Base-by-base conservation (phyloP, 2,329 filamentous ascomycete genomes). In the Colletotrichum sojae region DNA sequence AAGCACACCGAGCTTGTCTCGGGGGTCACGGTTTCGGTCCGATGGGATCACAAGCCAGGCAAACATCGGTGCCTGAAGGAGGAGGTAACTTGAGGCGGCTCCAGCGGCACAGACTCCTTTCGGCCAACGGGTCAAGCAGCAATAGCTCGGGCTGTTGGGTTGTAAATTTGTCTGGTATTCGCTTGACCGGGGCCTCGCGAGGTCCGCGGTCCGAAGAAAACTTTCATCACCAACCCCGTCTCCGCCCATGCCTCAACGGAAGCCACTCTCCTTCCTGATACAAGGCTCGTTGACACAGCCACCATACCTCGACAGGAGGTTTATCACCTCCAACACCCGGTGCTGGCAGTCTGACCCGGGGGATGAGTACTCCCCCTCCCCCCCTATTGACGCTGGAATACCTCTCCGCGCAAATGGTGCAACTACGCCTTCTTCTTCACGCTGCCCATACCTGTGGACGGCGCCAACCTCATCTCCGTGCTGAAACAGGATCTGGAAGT, bases 371-470 rank as follows among this genome's bases (percentile, higher is more conserved):
- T 77, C 79, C 69, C 77, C 76, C 78, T 79, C 69, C 77, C 76
- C 78, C 76, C 64, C 69, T 82, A 45, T 79, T 79, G 2, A 81
- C 76, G 0, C 75, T 83, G 9, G 79, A 82, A 75, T 77, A 81
- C 54, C 71, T 80, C 39, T 72, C 75, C 0, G 75, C 70, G 0
- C 74, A 73, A 40, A 74, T 83, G 80, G 70, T 81, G 77, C 63
- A 80, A 79, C 67, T 83, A 79, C 25, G 78, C 78, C 1, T 68
- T 83, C 0, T 82, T 82, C 70, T 83, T 83, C 71, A 76, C 75
- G 15, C 63, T 83, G 0, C 70, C 76, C 0, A 77, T 83, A 25
- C 48, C 27, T 16, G 40, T 63, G 45, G 18, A 9, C 27, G 18
- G 49, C 18, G 18, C 25, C 20, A 73, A 62, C 15, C 73, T 72